Conservation (phyloP, 2,329 filamentous ascomycete species). For the Paraphoma chrysanthemicola region DNA sequence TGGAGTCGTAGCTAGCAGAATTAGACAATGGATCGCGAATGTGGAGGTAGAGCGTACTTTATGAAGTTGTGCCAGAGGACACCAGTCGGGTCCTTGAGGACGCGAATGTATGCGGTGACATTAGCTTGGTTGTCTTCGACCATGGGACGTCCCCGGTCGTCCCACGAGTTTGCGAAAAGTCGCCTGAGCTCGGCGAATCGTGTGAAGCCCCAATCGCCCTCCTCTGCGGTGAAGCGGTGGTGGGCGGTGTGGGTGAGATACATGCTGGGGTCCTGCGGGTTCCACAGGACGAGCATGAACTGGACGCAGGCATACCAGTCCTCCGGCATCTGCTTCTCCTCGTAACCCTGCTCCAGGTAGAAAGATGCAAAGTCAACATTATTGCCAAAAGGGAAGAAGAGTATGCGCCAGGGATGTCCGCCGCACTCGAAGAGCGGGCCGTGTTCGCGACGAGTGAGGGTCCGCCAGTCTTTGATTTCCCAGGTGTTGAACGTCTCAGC, state of each 20-base stretch:
- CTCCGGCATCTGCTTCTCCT: conserved; percentile 75
- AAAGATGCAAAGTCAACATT: conserved; percentile 93
- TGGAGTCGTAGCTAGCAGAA: conserved; percentile 79
- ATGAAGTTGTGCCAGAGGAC: conserved; percentile 90
- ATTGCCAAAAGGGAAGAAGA: conserved; percentile 96
- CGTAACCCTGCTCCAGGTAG: conserved; percentile 94
- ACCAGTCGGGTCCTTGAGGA: conserved; percentile 86
- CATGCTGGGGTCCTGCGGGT: conserved; percentile 87
- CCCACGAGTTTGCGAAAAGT: conserved; percentile 81
- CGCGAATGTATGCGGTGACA: conserved; percentile 81
- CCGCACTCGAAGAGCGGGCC: conserved; percentile 87
- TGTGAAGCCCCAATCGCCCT: conserved; percentile 99
- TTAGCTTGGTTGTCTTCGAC: conserved; percentile 79
- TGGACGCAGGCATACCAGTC: conserved; percentile 98
- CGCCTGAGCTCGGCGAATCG: conserved; percentile 87
- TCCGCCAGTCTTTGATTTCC: conserved; percentile 85
- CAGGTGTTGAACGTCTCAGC: conserved; percentile 81
- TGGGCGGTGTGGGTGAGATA: conserved; percentile 80
- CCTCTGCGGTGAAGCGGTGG: conserved; percentile 94
- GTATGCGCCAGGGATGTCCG: conserved; percentile 89
- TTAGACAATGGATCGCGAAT: not conserved
- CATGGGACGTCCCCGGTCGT: conserved; percentile 71
- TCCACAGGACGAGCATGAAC: conserved; percentile 93
- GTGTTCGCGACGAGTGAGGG: conserved; percentile 79
- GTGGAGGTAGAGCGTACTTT: conserved; percentile 56